These are phyloP conservation scores for Hypoxylon sp. DNA, from an alignment of 2,329 filamentous ascomycete species.

Conservation along the genomic window DNA sequence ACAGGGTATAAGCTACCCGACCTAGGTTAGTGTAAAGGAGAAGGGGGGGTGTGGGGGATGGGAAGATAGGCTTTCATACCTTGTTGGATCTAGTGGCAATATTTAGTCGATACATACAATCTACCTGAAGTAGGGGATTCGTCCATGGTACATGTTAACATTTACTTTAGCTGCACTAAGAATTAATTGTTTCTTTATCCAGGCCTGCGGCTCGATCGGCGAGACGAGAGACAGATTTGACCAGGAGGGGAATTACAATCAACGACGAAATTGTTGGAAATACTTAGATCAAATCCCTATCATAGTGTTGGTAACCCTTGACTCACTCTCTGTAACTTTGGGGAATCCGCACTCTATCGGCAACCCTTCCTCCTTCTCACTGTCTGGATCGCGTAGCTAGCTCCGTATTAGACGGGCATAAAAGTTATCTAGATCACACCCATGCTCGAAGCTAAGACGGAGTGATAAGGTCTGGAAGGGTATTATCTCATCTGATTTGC, in stretches of 20 bases:
- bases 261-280: neutral
- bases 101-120: neutral
- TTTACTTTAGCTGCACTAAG: neutral
- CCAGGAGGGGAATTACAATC: neutral
- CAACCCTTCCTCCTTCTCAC: no score
- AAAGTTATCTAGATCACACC: conserved; percentile 5
- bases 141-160: neutral
- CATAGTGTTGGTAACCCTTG: neutral
- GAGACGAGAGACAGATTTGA: neutral
- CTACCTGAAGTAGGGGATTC: neutral
- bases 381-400: conserved; percentile 1
- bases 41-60: no score
- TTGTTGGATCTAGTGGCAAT: conserved; percentile 21
- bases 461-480: conserved; percentile 45
- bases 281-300: neutral
- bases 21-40: neutral
- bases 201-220: neutral
- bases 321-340: conserved; percentile 6
- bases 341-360: neutral
- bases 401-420: neutral
- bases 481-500: conserved; percentile 51
- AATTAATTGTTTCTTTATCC: neutral
- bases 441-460: conserved; percentile 20
- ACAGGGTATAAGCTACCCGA: no score
- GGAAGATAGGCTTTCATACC: conserved; percentile 29